Conservation (phyloP, 441 rosid genomes). For the California macrophylla region DNA sequence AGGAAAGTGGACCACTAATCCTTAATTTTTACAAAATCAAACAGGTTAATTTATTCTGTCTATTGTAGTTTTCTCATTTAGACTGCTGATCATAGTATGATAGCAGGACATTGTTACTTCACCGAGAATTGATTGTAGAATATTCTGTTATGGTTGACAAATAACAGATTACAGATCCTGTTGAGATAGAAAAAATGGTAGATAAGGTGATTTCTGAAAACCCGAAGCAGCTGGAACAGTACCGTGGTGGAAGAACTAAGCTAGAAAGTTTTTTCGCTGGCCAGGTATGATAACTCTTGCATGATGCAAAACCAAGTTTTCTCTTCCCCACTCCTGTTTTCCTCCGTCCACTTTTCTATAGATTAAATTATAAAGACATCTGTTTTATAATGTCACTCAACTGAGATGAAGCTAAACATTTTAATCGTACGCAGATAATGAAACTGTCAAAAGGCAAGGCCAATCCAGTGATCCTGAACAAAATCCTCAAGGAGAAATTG, state of each 20-base stretch:
- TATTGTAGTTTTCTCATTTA: too few species aligned
- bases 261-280: slow-evolving; percentile 80
- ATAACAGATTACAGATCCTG: slow-evolving; percentile 63
- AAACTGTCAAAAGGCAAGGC: slow-evolving; percentile 83
- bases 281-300: slow-evolving; percentile 40
- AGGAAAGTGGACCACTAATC: too few species aligned
- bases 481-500: slow-evolving; percentile 65
- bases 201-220: slow-evolving; percentile 56
- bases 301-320: not conserved
- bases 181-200: slow-evolving; percentile 72
- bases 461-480: slow-evolving; percentile 72
- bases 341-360: not conserved
- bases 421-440: slow-evolving; percentile 52
- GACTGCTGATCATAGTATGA: not conserved
- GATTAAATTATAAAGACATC: not conserved
- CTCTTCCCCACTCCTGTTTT: not conserved
- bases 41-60: not conserved
- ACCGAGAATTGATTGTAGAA: too few species aligned
- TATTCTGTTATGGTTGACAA: slow-evolving; percentile 17
- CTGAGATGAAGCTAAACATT: slow-evolving; percentile 1
- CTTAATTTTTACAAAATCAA: too few species aligned
- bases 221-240: slow-evolving; percentile 81
- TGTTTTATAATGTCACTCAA: not conserved
- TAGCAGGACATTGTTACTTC: not conserved
- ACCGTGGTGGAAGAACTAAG: slow-evolving; percentile 73